Evolutionary conservation across 1,284 basidiomycete species (phyloP).

Genomic region (Earliella scabrosa): DNA sequence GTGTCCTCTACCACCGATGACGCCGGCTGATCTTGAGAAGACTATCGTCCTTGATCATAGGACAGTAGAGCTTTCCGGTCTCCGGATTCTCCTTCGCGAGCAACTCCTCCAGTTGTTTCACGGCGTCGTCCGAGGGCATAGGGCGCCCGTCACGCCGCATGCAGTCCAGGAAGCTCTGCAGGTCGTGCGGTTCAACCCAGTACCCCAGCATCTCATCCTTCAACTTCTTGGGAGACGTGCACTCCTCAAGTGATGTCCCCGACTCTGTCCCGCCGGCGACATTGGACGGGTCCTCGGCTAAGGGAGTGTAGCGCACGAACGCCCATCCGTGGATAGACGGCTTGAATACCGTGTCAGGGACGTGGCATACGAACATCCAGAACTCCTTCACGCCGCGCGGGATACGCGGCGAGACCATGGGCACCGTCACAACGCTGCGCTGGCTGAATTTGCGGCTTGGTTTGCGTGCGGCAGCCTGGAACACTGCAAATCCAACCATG

Average conservation of each 20-base stretch:
- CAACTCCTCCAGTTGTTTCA: constrained; percentile 1
- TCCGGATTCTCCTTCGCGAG: neutral
- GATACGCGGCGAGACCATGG: neutral
- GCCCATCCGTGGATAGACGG: neutral
- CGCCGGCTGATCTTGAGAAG: no score
- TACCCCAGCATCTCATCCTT: neutral
- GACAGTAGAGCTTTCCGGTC: neutral
- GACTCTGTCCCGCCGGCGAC: neutral
- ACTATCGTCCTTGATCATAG: neutral
- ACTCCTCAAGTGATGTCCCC: no score
- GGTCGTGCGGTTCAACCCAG: neutral
- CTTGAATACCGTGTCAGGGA: neutral
- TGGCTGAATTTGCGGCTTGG: neutral
- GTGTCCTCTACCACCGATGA: no score
- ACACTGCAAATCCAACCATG: neutral
- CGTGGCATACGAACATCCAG: constrained; percentile 1
- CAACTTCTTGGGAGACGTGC: neutral
- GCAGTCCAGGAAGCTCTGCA: constrained; percentile 7
- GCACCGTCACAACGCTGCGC: constrained; percentile 4
- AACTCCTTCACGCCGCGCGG: constrained; percentile 1
- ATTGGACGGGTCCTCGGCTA: neutral
- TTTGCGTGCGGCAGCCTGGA: neutral
- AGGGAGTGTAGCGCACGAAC: neutral
- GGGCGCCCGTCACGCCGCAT: constrained; percentile 7
- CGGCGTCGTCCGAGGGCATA: constrained; percentile 7